Base-by-base conservation (phyloP, 257 asterid species). In the Asclepias syriaca region DNA sequence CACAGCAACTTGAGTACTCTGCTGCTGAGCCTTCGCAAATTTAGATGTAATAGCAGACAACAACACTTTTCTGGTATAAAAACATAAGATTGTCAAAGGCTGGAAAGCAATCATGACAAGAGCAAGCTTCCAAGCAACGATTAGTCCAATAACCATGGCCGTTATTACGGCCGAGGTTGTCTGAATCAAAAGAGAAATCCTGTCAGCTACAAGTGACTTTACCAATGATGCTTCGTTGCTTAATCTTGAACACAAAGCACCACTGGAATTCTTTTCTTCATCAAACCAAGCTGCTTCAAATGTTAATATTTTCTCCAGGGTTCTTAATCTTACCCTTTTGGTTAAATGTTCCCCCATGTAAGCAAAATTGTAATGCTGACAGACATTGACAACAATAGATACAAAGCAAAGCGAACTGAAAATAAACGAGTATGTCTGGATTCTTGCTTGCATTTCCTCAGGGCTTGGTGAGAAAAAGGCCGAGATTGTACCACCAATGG, bases 261-360 rank as follows among this genome's bases (percentile, higher is more conserved):
- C 89, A 49, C 95, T 89, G 19, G 97, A 84, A 70, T 92, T 92
- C 14, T 79, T 79, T 29, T 92, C 93, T 58, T 85, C 82, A 39
- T 92, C 97, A 39, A 92, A 92, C 96, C 96, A 92, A 6, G 93
- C 96, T 0, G 96, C 54, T 65, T 92, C 97, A 57, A 89, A 89
- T 0, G 89, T 85, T 76, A 92, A 34, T 5, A 89, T 78, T 65
- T 89, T 92, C 80, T 85, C 83, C 0, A 92, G 89, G 87, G 87
- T 80, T 70, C 64, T 80, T 18, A 92, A 29, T 3, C 97, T 70
- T 46, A 89, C 81, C 55, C 96, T 69, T 51, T 83, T 88, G 0
- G 95, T 89, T 37, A 92, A 78, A 37, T 79, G 79, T 82, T 92
- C 97, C 0, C 97, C 96, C 96, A 92, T 86, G 85, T 82, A 81